A percentile compares a stretch with the other conserved stretches of the same genome.
These are phyloP conservation scores for Fragaria ananassa DNA, from an alignment of 306 rosid genomes.

Conservation along the genomic window DNA sequence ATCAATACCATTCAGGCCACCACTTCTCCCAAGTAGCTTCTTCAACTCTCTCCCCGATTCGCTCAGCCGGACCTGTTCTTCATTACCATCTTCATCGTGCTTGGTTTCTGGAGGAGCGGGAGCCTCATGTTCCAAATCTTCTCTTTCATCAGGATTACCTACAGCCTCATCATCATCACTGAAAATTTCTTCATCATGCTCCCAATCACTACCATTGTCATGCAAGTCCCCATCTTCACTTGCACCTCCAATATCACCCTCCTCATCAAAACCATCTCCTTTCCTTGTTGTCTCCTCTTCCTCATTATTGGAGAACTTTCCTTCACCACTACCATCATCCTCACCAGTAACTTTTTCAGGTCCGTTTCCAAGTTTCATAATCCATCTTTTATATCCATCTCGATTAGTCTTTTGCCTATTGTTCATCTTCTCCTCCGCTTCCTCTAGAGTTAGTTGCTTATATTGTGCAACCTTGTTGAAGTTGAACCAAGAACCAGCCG, in stretches of 20 bases:
- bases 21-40: slow-evolving; percentile 53
- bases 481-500: slow-evolving; percentile 97
- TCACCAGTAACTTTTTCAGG: slow-evolving; percentile 49
- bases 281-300: slow-evolving; percentile 74
- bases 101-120: slow-evolving; percentile 92
- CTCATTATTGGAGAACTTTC: slow-evolving; percentile 68
- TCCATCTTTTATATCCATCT: slow-evolving; percentile 96
- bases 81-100: slow-evolving; percentile 84
- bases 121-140: slow-evolving; percentile 85
- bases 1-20: neutral
- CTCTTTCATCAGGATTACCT: slow-evolving; percentile 87
- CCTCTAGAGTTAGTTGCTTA: slow-evolving; percentile 87
- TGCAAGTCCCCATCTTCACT: slow-evolving; percentile 74
- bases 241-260: slow-evolving; percentile 44
- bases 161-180: slow-evolving; percentile 94
- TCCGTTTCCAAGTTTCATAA: slow-evolving; percentile 83
- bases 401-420: slow-evolving; percentile 75
- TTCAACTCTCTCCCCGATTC: slow-evolving; percentile 90
- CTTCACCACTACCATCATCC: slow-evolving; percentile 51
- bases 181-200: slow-evolving; percentile 92
- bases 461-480: slow-evolving; percentile 92
- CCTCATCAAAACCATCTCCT: slow-evolving; percentile 50
- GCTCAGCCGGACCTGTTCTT: slow-evolving; percentile 76
- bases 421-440: slow-evolving; percentile 95
- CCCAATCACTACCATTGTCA: slow-evolving; percentile 92